Evolutionary conservation across 768 basidiomycete genomes (phyloP).

Genomic region (Neoboletus brunneissimus): DNA sequence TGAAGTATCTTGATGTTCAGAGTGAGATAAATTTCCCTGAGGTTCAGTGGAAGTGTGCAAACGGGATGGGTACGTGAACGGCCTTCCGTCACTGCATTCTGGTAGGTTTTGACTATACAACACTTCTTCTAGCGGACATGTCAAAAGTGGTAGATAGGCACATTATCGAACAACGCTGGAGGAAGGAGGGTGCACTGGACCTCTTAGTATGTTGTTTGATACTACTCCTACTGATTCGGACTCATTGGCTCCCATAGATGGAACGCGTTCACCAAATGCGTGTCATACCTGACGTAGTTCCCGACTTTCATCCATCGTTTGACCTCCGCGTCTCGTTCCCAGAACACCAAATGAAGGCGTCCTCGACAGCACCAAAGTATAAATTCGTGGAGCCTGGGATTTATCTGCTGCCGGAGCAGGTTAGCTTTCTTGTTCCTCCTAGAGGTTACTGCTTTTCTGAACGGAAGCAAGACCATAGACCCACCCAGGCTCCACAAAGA

Average conservation of each 20-base stretch:
- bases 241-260: conserved; percentile 55
- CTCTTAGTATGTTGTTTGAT: conserved; percentile 51
- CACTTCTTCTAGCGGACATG: conserved; percentile 54
- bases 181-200: conserved; percentile 79
- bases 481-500: conserved; percentile 68
- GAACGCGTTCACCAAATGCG: conserved; percentile 90
- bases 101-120: not conserved
- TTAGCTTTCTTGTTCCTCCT: conserved; percentile 27
- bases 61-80: conserved; percentile 68
- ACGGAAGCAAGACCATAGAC: conserved; percentile 49
- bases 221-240: not conserved
- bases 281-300: conserved; percentile 84
- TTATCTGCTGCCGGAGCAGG: conserved; percentile 68
- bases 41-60: conserved; percentile 72
- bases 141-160: conserved; percentile 70
- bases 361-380: conserved; percentile 25
- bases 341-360: conserved; percentile 22
- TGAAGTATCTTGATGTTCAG: conserved; percentile 70
- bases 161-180: conserved; percentile 74
- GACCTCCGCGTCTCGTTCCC: conserved; percentile 69
- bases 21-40: conserved; percentile 82
- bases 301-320: conserved; percentile 64
- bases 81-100: not conserved
- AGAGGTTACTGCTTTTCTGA: conserved; percentile 2
- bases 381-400: conserved; percentile 65